These are phyloP conservation scores for Fusarium bactridioides DNA, from an alignment of 2,329 filamentous ascomycete species.

Conservation along the genomic window DNA sequence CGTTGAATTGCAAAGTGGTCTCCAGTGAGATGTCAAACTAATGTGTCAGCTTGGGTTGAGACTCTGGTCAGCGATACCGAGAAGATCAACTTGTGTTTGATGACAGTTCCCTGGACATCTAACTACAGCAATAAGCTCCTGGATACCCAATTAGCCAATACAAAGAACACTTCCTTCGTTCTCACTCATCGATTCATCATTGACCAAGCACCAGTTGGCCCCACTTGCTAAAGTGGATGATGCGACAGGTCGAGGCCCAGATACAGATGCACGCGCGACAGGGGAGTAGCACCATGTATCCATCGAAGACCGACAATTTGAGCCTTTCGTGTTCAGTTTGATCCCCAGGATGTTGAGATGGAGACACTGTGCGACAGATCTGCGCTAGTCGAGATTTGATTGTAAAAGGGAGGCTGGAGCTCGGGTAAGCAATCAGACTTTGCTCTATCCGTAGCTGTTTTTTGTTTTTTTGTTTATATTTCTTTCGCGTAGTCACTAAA, in stretches of 20 bases:
- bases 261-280: slow-evolving; percentile 31
- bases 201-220: slow-evolving; percentile 5
- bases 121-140: neutral
- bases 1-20: neutral
- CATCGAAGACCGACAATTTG: slow-evolving; percentile 24
- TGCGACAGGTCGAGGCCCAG: slow-evolving; percentile 41
- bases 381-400: slow-evolving; percentile 43
- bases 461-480: neutral
- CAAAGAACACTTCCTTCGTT: slow-evolving; percentile 12
- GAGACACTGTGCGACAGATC: slow-evolving; percentile 42
- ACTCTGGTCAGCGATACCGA: neutral
- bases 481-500: slow-evolving; percentile 13
- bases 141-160: neutral
- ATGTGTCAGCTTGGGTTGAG: neutral
- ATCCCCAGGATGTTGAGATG: slow-evolving; percentile 25
- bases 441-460: neutral
- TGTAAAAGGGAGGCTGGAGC: slow-evolving; percentile 35
- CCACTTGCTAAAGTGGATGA: slow-evolving; percentile 38
- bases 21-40: neutral
- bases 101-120: neutral
- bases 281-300: slow-evolving; percentile 38
- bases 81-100: neutral
- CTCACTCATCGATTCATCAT: slow-evolving; percentile 19
- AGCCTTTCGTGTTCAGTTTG: slow-evolving; percentile 40
- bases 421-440: slow-evolving; percentile 5